Base-by-base conservation (phyloP, 768 basidiomycete genomes). In the Leucocoprinus sp. region DNA sequence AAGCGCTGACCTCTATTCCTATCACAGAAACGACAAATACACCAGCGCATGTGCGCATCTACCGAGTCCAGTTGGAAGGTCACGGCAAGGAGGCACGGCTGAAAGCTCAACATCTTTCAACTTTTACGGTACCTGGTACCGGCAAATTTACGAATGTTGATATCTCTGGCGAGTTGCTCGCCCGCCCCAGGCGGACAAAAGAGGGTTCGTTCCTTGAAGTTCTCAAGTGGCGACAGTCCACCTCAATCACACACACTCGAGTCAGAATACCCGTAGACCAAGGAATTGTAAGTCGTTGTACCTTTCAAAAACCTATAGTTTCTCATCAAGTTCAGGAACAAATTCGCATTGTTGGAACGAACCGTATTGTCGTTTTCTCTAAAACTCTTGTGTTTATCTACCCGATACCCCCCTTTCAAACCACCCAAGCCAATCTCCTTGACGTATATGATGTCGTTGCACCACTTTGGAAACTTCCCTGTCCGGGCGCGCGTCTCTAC, bases 71-170 rank as follows among this genome's bases (percentile, higher is more conserved):
- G 3, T 4, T 48, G 24, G 37, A 23, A 5, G 46, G 40, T 0
- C 46, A 48, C 21, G 39, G 46, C 19, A 42, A 24, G 23, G 28
- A 42, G 3, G 46, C 46, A 8, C 19, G 42, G 18, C 39, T 48
- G 33, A 40, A 48, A 41, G 46, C 46, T 8, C 41, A 15, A 21
- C 46, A 48, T 21, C 33, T 48, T 7, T 35, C 46, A 41, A 41
- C 46, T 0, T 48, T 48, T 9, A 28, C 46, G 19, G 37, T 48
- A 12, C 46, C 21, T 24, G 46, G 46, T 36, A 36, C 41, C 15
- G 46, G 46, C 35, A 48, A 48, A 17, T 48, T 36, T n/a, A 35
- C 39, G 11, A 48, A 40, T n/a, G 38, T 48, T 17, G 46, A 48
- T 9, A 41, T 48, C 15, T 41, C 39, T 1, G 46, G 46, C 24